Percentiles rank a stretch among this genome's conserved stretches.
Evolutionary conservation across 805 yeast genomes (phyloP).

Genomic region (Teunomyces atbi): DNA sequence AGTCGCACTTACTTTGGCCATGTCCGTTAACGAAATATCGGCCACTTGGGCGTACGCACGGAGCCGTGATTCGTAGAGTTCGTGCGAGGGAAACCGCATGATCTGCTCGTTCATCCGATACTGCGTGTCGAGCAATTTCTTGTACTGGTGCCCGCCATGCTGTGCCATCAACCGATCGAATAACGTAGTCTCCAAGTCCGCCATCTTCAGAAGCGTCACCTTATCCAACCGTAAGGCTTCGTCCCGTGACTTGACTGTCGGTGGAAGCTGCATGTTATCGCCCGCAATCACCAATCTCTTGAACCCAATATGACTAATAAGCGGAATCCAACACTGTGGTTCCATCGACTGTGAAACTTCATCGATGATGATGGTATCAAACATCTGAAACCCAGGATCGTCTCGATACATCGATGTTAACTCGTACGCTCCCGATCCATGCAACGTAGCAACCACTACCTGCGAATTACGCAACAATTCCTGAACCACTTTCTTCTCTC

Average conservation of each 20-base stretch:
- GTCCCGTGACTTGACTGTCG: constrained; percentile 67
- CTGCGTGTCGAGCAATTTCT: constrained; percentile 67
- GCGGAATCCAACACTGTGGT: constrained; percentile 96
- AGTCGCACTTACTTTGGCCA: constrained; percentile 40
- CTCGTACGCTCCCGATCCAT: constrained; percentile 80
- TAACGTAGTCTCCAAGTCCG: constrained; percentile 60
- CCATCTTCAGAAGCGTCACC: constrained; percentile 19
- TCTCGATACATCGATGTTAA: constrained; percentile 51
- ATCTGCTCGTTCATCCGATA: constrained; percentile 83
- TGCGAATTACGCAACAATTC: constrained; percentile 58
- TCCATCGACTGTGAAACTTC: constrained; percentile 94
- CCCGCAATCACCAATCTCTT: constrained; percentile 80
- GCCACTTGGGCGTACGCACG: constrained; percentile 62
- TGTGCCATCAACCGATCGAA: constrained; percentile 71
- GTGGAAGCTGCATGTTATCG: constrained; percentile 89
- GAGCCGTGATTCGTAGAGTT: constrained; percentile 62
- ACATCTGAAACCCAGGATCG: constrained; percentile 34
- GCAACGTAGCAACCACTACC: constrained; percentile 81
- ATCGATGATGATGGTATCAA: constrained; percentile 85
- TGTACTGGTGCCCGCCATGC: constrained; percentile 44
- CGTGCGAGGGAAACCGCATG: constrained; percentile 72
- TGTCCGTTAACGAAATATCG: constrained; percentile 50
- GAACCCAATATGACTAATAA: constrained; percentile 59
- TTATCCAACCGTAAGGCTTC: constrained; percentile 12
- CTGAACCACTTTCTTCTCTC: constrained; percentile 63